A percentile compares a stretch with the other conserved stretches of the same genome.
phyloP scores from a whole-genome alignment of 2,329 filamentous ascomycete species.

The Aspergillus awamori region DNA sequence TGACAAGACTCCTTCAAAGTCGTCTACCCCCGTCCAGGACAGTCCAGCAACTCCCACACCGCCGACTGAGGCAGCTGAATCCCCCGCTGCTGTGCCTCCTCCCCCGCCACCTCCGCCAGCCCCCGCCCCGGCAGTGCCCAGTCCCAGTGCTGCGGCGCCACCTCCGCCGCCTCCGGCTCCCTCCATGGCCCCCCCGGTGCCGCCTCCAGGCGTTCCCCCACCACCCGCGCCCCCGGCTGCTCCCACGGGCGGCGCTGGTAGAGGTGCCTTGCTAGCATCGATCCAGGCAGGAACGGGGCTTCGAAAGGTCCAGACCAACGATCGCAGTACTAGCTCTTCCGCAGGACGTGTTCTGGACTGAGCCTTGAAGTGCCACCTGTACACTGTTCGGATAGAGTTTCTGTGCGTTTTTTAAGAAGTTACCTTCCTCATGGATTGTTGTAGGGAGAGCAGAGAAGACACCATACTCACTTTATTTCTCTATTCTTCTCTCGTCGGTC shows the following conservation, averaged over 20 bases:
- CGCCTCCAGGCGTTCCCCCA: conserved; percentile 34
- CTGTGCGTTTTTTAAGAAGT: too few relatives aligned
- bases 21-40: conserved; percentile 49
- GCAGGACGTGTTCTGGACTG: conserved; percentile 71
- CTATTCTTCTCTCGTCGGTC: neutral
- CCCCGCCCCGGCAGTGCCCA: conserved; percentile 28
- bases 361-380: neutral
- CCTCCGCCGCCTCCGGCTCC: conserved; percentile 37
- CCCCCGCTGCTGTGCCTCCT: conserved; percentile 31
- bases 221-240: conserved; percentile 44
- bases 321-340: conserved; percentile 71
- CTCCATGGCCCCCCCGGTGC: conserved; percentile 35
- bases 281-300: conserved; percentile 79
- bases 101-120: conserved; percentile 42
- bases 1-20: conserved; percentile 60
- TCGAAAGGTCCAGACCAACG: conserved; percentile 87
- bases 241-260: conserved; percentile 41
- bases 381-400: neutral
- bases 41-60: conserved; percentile 39
- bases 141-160: conserved; percentile 35
- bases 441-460: neutral
- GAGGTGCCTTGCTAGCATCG: conserved; percentile 71
- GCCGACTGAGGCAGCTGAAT: conserved; percentile 29
- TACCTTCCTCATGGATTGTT: neutral
- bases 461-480: neutral